Evolutionary conservation across 2,329 filamentous ascomycete genomes (phyloP).

Genomic region (Ophiocordyceps camponoti-rufipedis): DNA sequence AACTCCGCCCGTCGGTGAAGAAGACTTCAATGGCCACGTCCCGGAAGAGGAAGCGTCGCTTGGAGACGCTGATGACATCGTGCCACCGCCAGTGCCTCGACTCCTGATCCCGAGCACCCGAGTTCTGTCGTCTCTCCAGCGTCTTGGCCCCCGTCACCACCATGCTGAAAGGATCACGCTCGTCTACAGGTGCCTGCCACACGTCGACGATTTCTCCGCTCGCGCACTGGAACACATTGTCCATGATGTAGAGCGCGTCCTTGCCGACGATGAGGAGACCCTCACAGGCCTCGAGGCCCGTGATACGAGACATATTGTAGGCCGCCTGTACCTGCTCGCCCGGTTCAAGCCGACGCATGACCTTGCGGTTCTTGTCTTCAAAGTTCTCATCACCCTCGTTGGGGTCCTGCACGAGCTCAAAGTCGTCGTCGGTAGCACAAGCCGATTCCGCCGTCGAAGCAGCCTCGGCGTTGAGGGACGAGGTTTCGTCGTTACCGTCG

Average conservation of each 20-base stretch:
- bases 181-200: constrained; percentile 79
- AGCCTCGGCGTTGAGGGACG: constrained; percentile 8
- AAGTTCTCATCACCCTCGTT: constrained; percentile 62
- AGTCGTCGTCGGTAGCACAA: constrained; percentile 58
- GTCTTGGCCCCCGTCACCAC: constrained; percentile 60
- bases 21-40: constrained; percentile 96
- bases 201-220: constrained; percentile 96
- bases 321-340: constrained; percentile 87
- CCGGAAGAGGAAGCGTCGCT: constrained; percentile 83
- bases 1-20: constrained; percentile 92
- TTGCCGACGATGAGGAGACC: constrained; percentile 88
- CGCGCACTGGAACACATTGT: constrained; percentile 86
- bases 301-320: constrained; percentile 87
- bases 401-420: constrained; percentile 88
- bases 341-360: constrained; percentile 81
- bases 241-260: constrained; percentile 80
- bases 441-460: constrained; percentile 5
- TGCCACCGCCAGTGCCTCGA: constrained; percentile 86
- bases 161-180: constrained; percentile 86
- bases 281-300: constrained; percentile 84
- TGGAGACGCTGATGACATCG: constrained; percentile 88
- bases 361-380: constrained; percentile 95
- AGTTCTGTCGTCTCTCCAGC: constrained; percentile 41
- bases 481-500: constrained; percentile 6
- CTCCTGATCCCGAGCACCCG: constrained; percentile 47